A percentile compares a stretch with the other conserved stretches of the same genome.
Conservation (phyloP, 805 yeast genomes). For the Trichomonascus vanleenenianus region DNA sequence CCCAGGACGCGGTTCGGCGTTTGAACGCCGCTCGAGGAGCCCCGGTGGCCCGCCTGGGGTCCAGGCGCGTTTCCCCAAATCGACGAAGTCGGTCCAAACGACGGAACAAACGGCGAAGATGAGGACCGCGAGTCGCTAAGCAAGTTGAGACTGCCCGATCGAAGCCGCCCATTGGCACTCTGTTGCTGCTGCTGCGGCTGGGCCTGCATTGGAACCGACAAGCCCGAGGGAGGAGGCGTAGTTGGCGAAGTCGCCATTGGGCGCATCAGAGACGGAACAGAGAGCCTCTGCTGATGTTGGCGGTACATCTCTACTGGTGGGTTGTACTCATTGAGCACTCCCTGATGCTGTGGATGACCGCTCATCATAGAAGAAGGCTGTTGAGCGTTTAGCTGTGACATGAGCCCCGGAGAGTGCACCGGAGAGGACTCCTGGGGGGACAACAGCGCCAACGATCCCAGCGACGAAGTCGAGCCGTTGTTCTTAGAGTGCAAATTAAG, state of each 20-base stretch:
- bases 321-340: no score
- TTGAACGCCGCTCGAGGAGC: slow-evolving; percentile 11
- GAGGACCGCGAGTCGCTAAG: slow-evolving; percentile 20
- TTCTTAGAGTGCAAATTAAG: neutral
- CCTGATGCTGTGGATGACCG: no score
- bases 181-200: slow-evolving; percentile 10
- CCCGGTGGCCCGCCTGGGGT: slow-evolving; percentile 16
- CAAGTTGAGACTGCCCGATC: slow-evolving; percentile 23
- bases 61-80: slow-evolving; percentile 6
- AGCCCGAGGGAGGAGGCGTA: slow-evolving; percentile 10
- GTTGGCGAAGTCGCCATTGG: slow-evolving; percentile 15
- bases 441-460: slow-evolving; percentile 28
- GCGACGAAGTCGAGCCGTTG: slow-evolving; percentile 17
- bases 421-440: slow-evolving; percentile 22
- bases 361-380: neutral
- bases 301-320: neutral
- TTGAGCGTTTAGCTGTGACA: neutral
- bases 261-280: slow-evolving; percentile 12
- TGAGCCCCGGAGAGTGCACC: slow-evolving; percentile 15
- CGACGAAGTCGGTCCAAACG: slow-evolving; percentile 20
- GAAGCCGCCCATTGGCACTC: slow-evolving; percentile 12
- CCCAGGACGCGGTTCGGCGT: slow-evolving; percentile 13
- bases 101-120: slow-evolving; percentile 23
- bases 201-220: slow-evolving; percentile 3
- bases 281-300: slow-evolving; percentile 23